These are phyloP conservation scores for Pleurozium schreberi DNA, from an alignment of 225 moss, liverwort and hornwort species.

Conservation along the genomic window DNA sequence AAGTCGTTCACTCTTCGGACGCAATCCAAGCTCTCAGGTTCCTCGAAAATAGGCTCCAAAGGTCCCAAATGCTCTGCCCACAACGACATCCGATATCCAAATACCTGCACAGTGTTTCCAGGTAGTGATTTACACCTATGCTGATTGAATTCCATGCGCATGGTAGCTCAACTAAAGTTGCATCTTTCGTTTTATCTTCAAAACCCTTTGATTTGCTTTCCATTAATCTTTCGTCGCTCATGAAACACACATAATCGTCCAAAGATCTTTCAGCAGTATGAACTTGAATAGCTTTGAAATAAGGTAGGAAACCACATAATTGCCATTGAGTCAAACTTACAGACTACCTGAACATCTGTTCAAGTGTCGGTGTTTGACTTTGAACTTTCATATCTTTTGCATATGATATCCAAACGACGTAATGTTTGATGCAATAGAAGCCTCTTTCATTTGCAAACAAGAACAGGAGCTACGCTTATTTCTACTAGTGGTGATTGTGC, in stretches of 20 bases:
- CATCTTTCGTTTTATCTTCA: not conserved
- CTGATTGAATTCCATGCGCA: not conserved
- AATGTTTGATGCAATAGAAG: not conserved
- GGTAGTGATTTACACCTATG: not conserved
- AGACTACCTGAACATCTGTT: too few species aligned
- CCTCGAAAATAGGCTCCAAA: constrained; percentile 36
- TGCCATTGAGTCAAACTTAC: not conserved
- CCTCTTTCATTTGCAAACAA: not conserved
- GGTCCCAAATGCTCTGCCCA: constrained; percentile 86
- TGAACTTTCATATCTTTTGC: too few species aligned
- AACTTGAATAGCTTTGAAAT: too few species aligned
- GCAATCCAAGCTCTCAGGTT: constrained; percentile 66
- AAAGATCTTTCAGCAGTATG: not conserved
- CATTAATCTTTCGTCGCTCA: not conserved
- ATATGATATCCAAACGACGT: not conserved
- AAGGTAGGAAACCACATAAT: not conserved
- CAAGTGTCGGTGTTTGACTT: too few species aligned
- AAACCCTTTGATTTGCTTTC: not conserved
- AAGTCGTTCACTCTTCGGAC: constrained; percentile 60
- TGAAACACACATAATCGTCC: not conserved
- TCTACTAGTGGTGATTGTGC: not conserved
- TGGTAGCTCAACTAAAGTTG: not conserved
- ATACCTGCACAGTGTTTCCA: constrained; percentile 40
- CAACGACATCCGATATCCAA: constrained; percentile 77
- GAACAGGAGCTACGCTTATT: not conserved